Conservation (phyloP, 2,329 filamentous ascomycete genomes). For the Mollisia scopiformis region DNA sequence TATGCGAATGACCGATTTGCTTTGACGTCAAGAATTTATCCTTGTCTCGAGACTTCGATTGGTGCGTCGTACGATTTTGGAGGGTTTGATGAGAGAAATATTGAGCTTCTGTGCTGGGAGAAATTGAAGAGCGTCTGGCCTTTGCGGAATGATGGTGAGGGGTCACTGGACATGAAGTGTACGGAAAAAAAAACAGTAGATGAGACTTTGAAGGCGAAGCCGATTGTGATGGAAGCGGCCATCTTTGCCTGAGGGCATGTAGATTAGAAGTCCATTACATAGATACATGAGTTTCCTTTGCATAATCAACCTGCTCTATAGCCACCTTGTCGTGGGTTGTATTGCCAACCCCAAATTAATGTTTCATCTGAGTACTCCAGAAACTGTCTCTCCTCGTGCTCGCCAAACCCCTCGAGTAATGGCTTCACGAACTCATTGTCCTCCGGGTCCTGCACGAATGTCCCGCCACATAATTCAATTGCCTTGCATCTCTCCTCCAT, state of each 20-base stretch:
- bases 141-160: not conserved
- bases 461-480: slow-evolving; percentile 12
- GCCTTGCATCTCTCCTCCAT: slow-evolving; percentile 21
- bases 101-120: slow-evolving; percentile 23
- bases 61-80: slow-evolving; percentile 23
- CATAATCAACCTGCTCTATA: not conserved
- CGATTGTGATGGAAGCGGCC: not conserved
- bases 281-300: not conserved
- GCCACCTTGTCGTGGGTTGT: not conserved
- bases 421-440: slow-evolving; percentile 15
- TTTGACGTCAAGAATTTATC: slow-evolving; percentile 26
- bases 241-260: not conserved
- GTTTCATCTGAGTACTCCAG: not conserved
- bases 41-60: slow-evolving; percentile 15
- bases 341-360: not conserved
- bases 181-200: not conserved
- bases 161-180: not conserved
- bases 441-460: slow-evolving; percentile 15
- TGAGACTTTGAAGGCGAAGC: not conserved
- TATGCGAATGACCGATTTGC: slow-evolving; percentile 28
- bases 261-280: not conserved
- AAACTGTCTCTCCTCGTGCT: not conserved
- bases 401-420: slow-evolving; percentile 15
- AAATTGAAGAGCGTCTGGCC: slow-evolving; percentile 21
- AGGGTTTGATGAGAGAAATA: slow-evolving; percentile 17